These are phyloP conservation scores for Populus hybrid DNA, from an alignment of 441 rosid species.

Conservation along the genomic window DNA sequence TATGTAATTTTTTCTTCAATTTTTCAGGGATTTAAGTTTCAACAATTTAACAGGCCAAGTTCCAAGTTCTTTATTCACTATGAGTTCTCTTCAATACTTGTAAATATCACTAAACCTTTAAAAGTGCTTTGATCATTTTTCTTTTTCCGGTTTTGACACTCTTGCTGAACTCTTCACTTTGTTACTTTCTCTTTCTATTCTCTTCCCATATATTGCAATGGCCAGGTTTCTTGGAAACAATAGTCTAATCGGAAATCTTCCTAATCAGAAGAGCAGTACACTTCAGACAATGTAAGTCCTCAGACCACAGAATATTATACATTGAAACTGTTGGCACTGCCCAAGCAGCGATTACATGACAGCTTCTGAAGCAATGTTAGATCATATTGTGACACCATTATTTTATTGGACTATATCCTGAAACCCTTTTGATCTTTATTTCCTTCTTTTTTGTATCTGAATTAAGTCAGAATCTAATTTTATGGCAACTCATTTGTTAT, in stretches of 20 bases:
- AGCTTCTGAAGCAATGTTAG: neutral
- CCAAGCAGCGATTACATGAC: neutral
- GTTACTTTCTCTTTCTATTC: neutral
- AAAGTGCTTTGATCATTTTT: neutral
- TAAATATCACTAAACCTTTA: conserved; percentile 7
- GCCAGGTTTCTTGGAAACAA: conserved; percentile 39
- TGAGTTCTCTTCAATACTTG: conserved; percentile 20
- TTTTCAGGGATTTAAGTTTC: conserved; percentile 36
- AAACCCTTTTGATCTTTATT: no score
- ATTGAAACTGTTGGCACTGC: neutral
- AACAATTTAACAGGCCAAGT: conserved; percentile 34
- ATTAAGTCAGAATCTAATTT: neutral
- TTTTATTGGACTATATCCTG: no score
- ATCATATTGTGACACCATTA: neutral
- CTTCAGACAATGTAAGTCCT: conserved; percentile 26
- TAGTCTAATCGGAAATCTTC: conserved; percentile 22
- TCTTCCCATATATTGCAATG: neutral
- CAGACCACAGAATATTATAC: neutral
- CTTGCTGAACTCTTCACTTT: neutral
- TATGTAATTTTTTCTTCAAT: neutral
- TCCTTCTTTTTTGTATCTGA: neutral
- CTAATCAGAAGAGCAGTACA: conserved; percentile 11
- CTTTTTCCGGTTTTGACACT: neutral
- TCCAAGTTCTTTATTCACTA: conserved; percentile 26
- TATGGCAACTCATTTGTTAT: neutral